phyloP scores from a whole-genome alignment of 1,284 basidiomycete genomes.

The Trametes hirsuta region DNA sequence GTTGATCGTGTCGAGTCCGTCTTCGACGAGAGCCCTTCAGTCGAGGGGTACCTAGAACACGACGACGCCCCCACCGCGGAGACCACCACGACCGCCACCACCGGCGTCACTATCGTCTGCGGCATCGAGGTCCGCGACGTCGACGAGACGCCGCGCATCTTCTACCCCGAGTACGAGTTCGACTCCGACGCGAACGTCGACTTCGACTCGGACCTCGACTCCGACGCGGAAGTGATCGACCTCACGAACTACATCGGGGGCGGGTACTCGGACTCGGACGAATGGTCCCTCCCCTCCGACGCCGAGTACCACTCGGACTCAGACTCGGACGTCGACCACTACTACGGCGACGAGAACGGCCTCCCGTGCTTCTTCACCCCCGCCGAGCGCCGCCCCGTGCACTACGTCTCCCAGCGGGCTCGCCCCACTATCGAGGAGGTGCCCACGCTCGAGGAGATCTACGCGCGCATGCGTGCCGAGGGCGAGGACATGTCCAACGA shows the following conservation, averaged over 20 bases:
- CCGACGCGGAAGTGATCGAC: not conserved
- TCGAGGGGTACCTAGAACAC: not conserved
- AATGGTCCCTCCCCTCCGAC: not conserved
- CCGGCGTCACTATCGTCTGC: not conserved
- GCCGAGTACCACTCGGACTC: constrained; percentile 2
- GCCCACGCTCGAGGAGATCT: not conserved
- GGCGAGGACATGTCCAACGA: not conserved
- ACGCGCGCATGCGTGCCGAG: not conserved
- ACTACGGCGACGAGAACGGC: constrained; percentile 1
- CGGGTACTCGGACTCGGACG: not conserved
- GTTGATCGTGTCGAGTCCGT: constrained; percentile 4
- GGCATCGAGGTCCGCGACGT: not conserved
- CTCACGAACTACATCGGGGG: not conserved
- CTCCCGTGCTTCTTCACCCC: not conserved
- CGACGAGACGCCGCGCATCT: not conserved
- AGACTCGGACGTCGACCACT: constrained; percentile 10
- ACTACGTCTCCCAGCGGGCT: not conserved
- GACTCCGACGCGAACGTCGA: not conserved
- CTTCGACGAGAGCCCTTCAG: constrained; percentile 1
- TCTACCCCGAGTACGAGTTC: not conserved
- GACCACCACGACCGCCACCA: not conserved
- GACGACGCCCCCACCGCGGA: not conserved
- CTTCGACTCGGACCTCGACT: not conserved
- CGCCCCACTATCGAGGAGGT: not conserved
- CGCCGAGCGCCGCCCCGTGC: not conserved